These are phyloP conservation scores for Serpula lacrymans DNA, from an alignment of 768 basidiomycete genomes.

Conservation along the genomic window DNA sequence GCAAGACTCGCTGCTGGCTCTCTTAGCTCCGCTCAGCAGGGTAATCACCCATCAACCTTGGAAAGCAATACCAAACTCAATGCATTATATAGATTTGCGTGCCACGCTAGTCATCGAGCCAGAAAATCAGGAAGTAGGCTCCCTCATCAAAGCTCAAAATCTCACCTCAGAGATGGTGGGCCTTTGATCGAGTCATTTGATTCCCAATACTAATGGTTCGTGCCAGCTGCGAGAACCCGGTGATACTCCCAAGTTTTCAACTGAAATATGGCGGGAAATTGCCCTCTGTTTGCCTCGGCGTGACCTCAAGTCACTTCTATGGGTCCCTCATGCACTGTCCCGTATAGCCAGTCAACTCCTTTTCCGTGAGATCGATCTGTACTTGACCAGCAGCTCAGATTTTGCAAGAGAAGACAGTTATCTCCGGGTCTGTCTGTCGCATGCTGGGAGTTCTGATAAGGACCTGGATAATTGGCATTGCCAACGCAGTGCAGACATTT, in stretches of 20 bases:
- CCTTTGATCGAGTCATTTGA: slow-evolving; percentile 2
- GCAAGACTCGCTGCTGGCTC: slow-evolving; percentile 58
- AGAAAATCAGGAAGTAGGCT: slow-evolving; percentile 65
- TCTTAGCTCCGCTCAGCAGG: slow-evolving; percentile 62
- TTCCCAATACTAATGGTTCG: slow-evolving; percentile 2
- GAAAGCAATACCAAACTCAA: background rate
- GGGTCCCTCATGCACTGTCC: slow-evolving; percentile 64
- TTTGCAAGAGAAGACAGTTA: too few relatives aligned
- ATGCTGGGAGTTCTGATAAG: slow-evolving; percentile 9
- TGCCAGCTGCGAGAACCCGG: slow-evolving; percentile 34
- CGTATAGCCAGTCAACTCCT: slow-evolving; percentile 66
- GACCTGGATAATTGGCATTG: slow-evolving; percentile 45
- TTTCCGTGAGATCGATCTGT: slow-evolving; percentile 61
- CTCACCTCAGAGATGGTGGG: slow-evolving; percentile 56
- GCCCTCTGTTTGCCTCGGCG: slow-evolving; percentile 57
- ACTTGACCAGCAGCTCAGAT: slow-evolving; percentile 44
- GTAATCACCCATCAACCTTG: slow-evolving; percentile 29
- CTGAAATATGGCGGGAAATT: slow-evolving; percentile 72
- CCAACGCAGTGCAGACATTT: slow-evolving; percentile 67
- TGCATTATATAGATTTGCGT: slow-evolving; percentile 49
- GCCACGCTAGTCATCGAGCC: slow-evolving; percentile 63
- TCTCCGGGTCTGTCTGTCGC: too few relatives aligned
- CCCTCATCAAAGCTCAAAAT: slow-evolving; percentile 49
- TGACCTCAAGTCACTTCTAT: slow-evolving; percentile 62
- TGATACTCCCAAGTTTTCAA: slow-evolving; percentile 53